Percentiles rank a stretch among this genome's conserved stretches.
phyloP scores from a whole-genome alignment of 768 basidiomycete genomes.

The Boletus rubroflammeus region DNA sequence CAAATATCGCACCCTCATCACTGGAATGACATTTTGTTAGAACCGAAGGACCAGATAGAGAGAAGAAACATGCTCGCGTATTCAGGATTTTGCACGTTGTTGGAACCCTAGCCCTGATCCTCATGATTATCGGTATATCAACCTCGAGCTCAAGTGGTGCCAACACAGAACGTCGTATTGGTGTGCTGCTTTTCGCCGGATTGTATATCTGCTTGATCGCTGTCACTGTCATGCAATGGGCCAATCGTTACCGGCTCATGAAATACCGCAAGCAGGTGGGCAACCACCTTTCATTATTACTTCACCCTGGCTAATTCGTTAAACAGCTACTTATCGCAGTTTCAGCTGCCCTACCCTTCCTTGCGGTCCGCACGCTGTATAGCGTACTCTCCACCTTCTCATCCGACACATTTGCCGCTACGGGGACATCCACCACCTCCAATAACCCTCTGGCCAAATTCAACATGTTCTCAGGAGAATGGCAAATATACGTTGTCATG shows the following conservation, averaged over 20 bases:
- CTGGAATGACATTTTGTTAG: constrained; percentile 18
- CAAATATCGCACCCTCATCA: not conserved
- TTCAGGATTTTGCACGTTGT: constrained; percentile 31
- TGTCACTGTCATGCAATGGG: constrained; percentile 49
- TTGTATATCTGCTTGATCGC: constrained; percentile 44
- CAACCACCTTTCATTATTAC: constrained; percentile 14
- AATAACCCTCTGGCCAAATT: constrained; percentile 44
- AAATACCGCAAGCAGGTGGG: constrained; percentile 32
- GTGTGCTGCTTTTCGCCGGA: constrained; percentile 32
- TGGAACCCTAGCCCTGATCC: constrained; percentile 26
- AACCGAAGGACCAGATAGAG: constrained; percentile 27
- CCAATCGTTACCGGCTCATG: constrained; percentile 39
- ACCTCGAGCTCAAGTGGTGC: constrained; percentile 10
- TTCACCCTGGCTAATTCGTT: constrained; percentile 7
- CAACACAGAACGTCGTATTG: constrained; percentile 31
- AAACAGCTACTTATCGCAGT: constrained; percentile 55
- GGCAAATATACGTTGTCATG: constrained; percentile 57
- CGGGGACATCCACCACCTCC: constrained; percentile 23
- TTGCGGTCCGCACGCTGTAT: constrained; percentile 48
- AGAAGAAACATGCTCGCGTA: not conserved
- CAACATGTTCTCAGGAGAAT: constrained; percentile 54
- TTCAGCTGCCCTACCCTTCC: constrained; percentile 53
- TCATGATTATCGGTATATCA: constrained; percentile 34
- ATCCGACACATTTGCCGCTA: constrained; percentile 35
- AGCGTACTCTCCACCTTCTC: constrained; percentile 58